Evolutionary conservation across 768 basidiomycete species (phyloP).

Genomic region (Suillus subaureus): DNA sequence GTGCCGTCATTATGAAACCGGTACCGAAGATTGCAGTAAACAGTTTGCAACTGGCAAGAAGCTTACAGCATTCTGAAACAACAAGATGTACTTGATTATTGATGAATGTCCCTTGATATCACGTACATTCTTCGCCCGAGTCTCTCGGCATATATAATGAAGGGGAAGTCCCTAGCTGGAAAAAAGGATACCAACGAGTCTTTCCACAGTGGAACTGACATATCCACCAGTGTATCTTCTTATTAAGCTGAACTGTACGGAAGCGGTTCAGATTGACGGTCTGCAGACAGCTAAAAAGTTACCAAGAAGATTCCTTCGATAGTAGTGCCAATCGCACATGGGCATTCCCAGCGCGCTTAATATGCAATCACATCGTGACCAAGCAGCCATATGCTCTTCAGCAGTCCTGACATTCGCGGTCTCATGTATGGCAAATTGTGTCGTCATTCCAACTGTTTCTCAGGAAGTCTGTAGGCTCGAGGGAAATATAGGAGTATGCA

Average conservation of each 20-base stretch:
- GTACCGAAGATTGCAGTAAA: no score
- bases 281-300: constrained; percentile 12
- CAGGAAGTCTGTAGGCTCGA: neutral
- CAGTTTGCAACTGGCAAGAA: no score
- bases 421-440: neutral
- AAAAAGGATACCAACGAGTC: no score
- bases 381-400: constrained; percentile 12
- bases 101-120: no score
- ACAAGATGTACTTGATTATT: no score
- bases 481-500: constrained; percentile 11
- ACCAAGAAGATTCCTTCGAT: neutral
- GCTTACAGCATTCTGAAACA: no score
- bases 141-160: no score
- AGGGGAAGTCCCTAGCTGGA: no score
- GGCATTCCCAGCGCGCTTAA: constrained; percentile 11
- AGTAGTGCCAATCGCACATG: constrained; percentile 4
- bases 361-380: constrained; percentile 14
- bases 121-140: no score
- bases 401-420: constrained; percentile 4
- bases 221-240: no score
- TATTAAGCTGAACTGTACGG: neutral
- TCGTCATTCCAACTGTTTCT: neutral
- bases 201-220: no score
- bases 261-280: constrained; percentile 23
- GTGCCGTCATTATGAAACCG: no score